Conservation (phyloP, 2,329 filamentous ascomycete species). For the Aspergillus sp. region DNA sequence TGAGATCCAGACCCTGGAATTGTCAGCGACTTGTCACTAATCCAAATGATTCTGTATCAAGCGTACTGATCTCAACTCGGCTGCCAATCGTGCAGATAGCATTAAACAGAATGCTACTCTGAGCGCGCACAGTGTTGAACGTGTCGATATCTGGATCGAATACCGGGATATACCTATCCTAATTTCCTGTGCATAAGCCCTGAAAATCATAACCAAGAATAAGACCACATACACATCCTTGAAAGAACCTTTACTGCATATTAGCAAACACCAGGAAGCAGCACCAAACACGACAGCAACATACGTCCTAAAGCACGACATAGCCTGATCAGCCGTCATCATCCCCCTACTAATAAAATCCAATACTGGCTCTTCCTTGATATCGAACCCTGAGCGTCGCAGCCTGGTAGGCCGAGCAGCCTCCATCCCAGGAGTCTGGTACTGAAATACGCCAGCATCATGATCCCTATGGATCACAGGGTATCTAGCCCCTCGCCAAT, state of each 20-base stretch:
- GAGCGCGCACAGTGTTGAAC: conserved; percentile 47
- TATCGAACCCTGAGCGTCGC: conserved; percentile 37
- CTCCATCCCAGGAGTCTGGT: background rate
- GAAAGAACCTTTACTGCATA: conserved; percentile 34
- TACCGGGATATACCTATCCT: conserved; percentile 54
- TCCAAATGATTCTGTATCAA: background rate
- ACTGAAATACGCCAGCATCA: background rate
- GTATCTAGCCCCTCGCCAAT: background rate
- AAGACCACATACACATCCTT: conserved; percentile 35
- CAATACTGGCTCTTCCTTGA: conserved; percentile 34
- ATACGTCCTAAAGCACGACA: conserved; percentile 37
- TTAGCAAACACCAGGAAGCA: background rate
- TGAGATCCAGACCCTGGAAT: conserved; percentile 30
- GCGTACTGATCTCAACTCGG: conserved; percentile 41
- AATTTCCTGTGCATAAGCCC: background rate
- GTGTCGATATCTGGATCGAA: conserved; percentile 52
- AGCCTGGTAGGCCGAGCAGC: conserved; percentile 23
- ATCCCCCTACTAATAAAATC: conserved; percentile 41
- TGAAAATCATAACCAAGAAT: background rate
- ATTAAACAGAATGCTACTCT: conserved; percentile 55
- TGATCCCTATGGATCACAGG: background rate
- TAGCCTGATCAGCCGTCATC: conserved; percentile 36
- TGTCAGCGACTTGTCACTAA: background rate
- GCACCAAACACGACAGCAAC: background rate
- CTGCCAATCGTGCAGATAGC: conserved; percentile 57